These are phyloP conservation scores for Rubia occidens DNA, from an alignment of 305 asterid species.

Conservation along the genomic window DNA sequence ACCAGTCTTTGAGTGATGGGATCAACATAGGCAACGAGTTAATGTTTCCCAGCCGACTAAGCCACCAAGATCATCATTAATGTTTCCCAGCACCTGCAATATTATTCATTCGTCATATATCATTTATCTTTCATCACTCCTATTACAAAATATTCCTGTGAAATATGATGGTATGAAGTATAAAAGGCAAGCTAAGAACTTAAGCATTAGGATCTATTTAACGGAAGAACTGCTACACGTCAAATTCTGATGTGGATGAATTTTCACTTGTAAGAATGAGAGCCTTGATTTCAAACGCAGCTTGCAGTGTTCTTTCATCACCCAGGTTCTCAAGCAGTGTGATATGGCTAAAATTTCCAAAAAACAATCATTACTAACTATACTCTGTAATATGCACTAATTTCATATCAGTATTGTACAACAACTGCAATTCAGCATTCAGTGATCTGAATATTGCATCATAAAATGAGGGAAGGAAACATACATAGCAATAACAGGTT, in stretches of 20 bases:
- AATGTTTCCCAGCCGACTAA: too few relatives aligned
- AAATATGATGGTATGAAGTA: too few relatives aligned
- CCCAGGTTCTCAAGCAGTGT: conserved; percentile 93
- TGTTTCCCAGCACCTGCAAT: too few relatives aligned
- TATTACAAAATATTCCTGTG: too few relatives aligned
- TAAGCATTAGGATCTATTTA: conserved; percentile 15
- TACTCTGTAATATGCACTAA: neutral
- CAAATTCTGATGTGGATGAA: neutral
- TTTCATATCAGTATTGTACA: neutral
- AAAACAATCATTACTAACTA: neutral
- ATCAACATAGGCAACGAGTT: conserved; percentile 63
- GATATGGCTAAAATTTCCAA: conserved; percentile 69
- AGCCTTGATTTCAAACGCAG: conserved; percentile 67
- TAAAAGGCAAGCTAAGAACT: conserved; percentile 6
- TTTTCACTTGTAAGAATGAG: conserved; percentile 84
- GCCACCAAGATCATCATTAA: too few relatives aligned
- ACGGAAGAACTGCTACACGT: neutral
- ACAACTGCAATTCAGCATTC: neutral
- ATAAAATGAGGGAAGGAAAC: conserved; percentile 19
- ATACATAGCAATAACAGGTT: conserved; percentile 91
- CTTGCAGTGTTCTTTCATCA: conserved; percentile 83
- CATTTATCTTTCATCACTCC: neutral
- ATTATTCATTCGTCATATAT: conserved; percentile 5
- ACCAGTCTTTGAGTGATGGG: conserved; percentile 53
- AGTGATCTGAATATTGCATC: too few relatives aligned